Base-by-base conservation (phyloP, 331 rosid genomes). In the Erythrophleum ivorense region DNA sequence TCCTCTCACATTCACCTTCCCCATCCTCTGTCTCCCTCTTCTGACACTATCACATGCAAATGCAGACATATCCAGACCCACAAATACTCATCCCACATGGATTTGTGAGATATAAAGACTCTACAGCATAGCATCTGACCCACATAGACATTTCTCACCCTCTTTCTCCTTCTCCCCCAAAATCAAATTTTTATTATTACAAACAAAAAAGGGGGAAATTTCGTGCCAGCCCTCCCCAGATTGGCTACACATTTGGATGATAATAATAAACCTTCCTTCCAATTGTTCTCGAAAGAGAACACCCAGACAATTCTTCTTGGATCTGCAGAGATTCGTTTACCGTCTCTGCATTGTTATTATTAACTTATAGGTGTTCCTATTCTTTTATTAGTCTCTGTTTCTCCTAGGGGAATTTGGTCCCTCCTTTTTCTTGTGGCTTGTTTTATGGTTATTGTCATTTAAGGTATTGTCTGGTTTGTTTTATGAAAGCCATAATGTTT, bases 41-140 rank as follows among this genome's bases (percentile, higher is more conserved):
- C 87, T 89, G 93, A 89, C 97, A 88, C 43, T 49, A 63, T 89
- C 97, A 92, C 91, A 88, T 91, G 97, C 90, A 84, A 84, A 82
- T 84, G 84, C 82, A 77, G 90, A 84, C 91, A 83, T 68, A 29
- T 78, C 12, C 60, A 62, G 90, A 82, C 91, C 95, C 92, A 86
- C 92, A 73, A 78, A 88, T 63, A 40, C 85, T 62, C 84, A 69
- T 34, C 87, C 62, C 94, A 86, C 91, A 86, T 89, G 92, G 88
- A 88, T 80, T 59, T 84, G 21, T 2, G 36, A 58, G 19, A 57
- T 8, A 7, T 38, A 38, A 5, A 1, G 41, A 38, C 2, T 38
- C 29, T 24, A 24, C 29, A 24, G 29, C 29, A 36, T 36, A 36
- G 40, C 84, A 60, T 86, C 73, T 84, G 85, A 85, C 84, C 89